A percentile compares a stretch with the other conserved stretches of the same genome.
Conservation (phyloP, 768 basidiomycete genomes). For the Termitomyces heimii region DNA sequence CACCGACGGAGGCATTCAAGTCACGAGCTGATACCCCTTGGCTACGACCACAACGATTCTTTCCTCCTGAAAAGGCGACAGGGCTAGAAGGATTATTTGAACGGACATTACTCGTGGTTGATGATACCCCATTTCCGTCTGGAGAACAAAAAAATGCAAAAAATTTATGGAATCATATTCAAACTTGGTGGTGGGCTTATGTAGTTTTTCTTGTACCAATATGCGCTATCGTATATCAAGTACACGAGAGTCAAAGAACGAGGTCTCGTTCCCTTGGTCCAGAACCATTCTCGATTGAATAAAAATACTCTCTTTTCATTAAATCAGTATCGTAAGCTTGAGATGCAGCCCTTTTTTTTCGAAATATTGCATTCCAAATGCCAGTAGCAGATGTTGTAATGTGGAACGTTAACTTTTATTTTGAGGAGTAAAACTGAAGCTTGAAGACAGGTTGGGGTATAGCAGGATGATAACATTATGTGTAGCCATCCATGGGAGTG, state of each 20-base stretch:
- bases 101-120: slow-evolving; percentile 45
- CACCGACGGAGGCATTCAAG: slow-evolving; percentile 41
- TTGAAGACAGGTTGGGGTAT: slow-evolving; percentile 6
- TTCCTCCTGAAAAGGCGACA: slow-evolving; percentile 72
- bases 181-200: slow-evolving; percentile 32
- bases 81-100: slow-evolving; percentile 70
- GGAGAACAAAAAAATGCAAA: not conserved
- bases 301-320: not conserved
- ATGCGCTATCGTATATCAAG: slow-evolving; percentile 19
- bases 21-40: slow-evolving; percentile 32
- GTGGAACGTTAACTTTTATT: not conserved
- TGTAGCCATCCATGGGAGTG: not conserved
- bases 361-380: not conserved
- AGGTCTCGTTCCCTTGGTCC: not conserved
- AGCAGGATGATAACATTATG: not conserved
- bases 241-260: slow-evolving; percentile 14
- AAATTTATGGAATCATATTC: slow-evolving; percentile 14
- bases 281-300: slow-evolving; percentile 1
- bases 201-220: slow-evolving; percentile 23
- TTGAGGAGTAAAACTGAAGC: not conserved
- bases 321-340: not conserved
- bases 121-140: slow-evolving; percentile 26
- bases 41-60: slow-evolving; percentile 70
- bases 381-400: not conserved
- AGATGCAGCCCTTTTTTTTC: not conserved